Evolutionary conservation across 2,329 filamentous ascomycete species (phyloP).

Genomic region (Nemania sp.): DNA sequence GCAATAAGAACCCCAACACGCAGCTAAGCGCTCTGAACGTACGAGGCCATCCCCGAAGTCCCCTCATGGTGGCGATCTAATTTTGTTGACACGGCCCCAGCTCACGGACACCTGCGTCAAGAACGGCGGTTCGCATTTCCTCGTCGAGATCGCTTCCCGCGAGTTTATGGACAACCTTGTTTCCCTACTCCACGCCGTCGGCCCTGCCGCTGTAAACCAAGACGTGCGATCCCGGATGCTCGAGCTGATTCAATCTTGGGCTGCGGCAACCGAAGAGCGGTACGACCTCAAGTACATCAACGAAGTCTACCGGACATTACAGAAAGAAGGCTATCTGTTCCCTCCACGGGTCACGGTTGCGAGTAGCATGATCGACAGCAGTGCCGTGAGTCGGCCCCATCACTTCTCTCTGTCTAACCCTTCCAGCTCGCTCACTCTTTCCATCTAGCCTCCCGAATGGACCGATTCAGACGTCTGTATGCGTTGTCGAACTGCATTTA

Average conservation of each 20-base stretch:
- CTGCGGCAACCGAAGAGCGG: slow-evolving; percentile 82
- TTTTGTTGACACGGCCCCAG: slow-evolving; percentile 44
- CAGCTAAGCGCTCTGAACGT: slow-evolving; percentile 94
- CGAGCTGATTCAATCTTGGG: slow-evolving; percentile 92
- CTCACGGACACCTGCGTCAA: slow-evolving; percentile 98
- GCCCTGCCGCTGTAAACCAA: slow-evolving; percentile 72
- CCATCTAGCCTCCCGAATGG: slow-evolving; percentile 87
- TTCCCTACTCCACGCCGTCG: slow-evolving; percentile 82
- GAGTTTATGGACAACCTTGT: slow-evolving; percentile 98
- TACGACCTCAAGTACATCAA: slow-evolving; percentile 83
- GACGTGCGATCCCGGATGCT: slow-evolving; percentile 90
- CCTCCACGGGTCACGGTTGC: slow-evolving; percentile 83
- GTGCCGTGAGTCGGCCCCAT: slow-evolving; percentile 72
- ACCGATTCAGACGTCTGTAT: slow-evolving; percentile 97
- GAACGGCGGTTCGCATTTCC: slow-evolving; percentile 94
- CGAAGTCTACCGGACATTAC: slow-evolving; percentile 81
- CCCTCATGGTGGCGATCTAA: slow-evolving; percentile 26
- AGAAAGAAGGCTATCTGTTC: slow-evolving; percentile 85
- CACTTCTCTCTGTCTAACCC: background rate
- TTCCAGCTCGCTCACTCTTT: slow-evolving; percentile 28
- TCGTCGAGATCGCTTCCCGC: slow-evolving; percentile 90
- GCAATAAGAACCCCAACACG: slow-evolving; percentile 96
- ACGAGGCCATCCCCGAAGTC: slow-evolving; percentile 27
- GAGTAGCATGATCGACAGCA: slow-evolving; percentile 98
- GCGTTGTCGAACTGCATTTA: slow-evolving; percentile 93